These are phyloP conservation scores for Pythium utonaiense DNA, from an alignment of 352 stramenopile genomes.

Conservation along the genomic window DNA sequence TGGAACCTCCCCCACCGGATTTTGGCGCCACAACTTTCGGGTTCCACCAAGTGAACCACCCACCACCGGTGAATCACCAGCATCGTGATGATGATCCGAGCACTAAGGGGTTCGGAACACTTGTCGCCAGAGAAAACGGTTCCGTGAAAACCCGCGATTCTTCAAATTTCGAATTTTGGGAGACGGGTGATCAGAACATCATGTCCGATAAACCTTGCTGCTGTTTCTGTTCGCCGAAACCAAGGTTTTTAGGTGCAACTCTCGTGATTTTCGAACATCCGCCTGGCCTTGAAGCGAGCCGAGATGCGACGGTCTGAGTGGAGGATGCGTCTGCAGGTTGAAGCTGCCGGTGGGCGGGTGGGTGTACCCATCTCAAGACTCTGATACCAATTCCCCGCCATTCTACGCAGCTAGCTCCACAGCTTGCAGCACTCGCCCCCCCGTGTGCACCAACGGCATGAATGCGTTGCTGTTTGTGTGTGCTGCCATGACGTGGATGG, in stretches of 20 bases:
- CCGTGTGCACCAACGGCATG: too few relatives aligned
- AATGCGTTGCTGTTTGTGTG: too few relatives aligned
- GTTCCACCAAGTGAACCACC: too few relatives aligned
- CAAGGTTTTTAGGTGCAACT: background rate
- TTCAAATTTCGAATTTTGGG: background rate
- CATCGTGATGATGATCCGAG: too few relatives aligned
- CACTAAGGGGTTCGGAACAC: background rate
- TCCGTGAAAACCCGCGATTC: background rate
- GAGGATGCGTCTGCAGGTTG: background rate
- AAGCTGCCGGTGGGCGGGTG: background rate
- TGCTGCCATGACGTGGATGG: too few relatives aligned
- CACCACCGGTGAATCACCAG: too few relatives aligned
- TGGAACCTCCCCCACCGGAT: background rate
- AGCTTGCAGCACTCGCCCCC: too few relatives aligned
- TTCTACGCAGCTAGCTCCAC: too few relatives aligned
- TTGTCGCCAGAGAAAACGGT: constrained; percentile 1
- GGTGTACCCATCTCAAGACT: background rate
- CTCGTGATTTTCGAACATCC: background rate
- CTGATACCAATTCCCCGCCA: background rate
- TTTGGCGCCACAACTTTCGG: background rate
- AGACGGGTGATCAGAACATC: background rate
- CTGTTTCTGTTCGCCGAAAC: background rate
- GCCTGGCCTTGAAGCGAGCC: background rate
- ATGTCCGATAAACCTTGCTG: background rate
- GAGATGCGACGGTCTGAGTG: too few relatives aligned